Base-by-base conservation (phyloP, 2,329 filamentous ascomycete species). In the Berkeleyomyces rouxiae region DNA sequence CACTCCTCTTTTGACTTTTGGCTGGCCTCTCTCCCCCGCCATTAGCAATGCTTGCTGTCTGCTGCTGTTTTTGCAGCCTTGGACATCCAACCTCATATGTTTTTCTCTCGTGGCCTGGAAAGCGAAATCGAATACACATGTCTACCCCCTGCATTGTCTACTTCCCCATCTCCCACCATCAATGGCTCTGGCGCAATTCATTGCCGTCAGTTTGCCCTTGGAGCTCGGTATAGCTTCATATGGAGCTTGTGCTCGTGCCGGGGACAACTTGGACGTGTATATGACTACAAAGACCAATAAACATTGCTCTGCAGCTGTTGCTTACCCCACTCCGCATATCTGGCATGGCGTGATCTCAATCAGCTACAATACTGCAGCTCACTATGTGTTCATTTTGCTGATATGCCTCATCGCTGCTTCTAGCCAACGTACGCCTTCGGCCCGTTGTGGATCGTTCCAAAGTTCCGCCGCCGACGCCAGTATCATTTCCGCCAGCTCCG, bases 381-480 rank as follows among this genome's bases (percentile, higher is more conserved):
- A 33, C 36, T 33, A 10, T 7, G 23, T 23, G 33, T 39, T 55
- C 44, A 13, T 44, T 40, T 31, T 40, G 44, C 44, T 40, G 40
- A 46, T 59, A 44, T 59, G 10, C 46, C 42, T 39, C 36, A 47
- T 37, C 31, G 36, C 59, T 16, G 13, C 11, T 39, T 43, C n/a
- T 61, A 64, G 63, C 43, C 53, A 65, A 64, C n/a, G 40, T 65
- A n/a, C 62, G 61, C 37, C 23, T 49, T 13, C 65, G 63, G 37
- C 58, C 63, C 16, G 72, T 69, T 66, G 66, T 76, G 67, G 70
- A 74, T 62, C 77, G 78, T 23, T 76, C 78, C 67, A 75, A 82
- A 65, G 75, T 83, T 10, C 80, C 80, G n/a, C 75, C 78, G 46
- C 75, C 81, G 53, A 84, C 81, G 6, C 78, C 80, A 23, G 69